phyloP scores from a whole-genome alignment of 768 basidiomycete species.

The Pisolithus orientalis region DNA sequence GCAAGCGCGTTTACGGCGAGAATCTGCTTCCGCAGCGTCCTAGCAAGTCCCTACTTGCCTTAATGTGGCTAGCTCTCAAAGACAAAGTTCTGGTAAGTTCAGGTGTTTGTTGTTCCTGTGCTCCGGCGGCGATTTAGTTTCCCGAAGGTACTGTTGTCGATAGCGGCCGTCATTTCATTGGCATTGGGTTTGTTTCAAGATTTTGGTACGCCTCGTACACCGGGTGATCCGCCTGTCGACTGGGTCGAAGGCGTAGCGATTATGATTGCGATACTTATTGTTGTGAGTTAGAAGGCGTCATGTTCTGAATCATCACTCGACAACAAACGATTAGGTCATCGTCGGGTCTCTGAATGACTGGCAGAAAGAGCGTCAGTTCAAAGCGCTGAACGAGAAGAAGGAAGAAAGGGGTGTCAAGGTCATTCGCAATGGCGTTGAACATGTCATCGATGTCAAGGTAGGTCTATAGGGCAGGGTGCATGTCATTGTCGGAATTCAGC shows the following conservation, averaged over 20 bases:
- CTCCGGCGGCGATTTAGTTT: conserved; percentile 1
- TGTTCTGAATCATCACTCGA: not conserved
- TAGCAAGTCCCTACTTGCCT: conserved; percentile 59
- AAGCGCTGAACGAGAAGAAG: conserved; percentile 86
- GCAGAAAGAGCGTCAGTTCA: conserved; percentile 98
- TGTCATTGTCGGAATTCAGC: conserved; percentile 6
- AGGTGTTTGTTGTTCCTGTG: not conserved
- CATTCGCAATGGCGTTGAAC: conserved; percentile 65
- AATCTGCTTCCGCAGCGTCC: conserved; percentile 70
- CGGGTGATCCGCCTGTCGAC: conserved; percentile 72
- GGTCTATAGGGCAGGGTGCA: not conserved
- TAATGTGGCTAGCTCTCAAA: conserved; percentile 85
- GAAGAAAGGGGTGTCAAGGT: conserved; percentile 89
- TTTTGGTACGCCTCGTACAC: conserved; percentile 63
- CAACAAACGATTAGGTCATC: conserved; percentile 45
- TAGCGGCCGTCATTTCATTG: conserved; percentile 89
- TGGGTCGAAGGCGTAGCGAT: conserved; percentile 96
- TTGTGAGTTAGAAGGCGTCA: conserved; percentile 40
- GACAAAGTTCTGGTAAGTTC: conserved; percentile 81
- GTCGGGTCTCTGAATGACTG: conserved; percentile 97
- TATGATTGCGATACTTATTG: conserved; percentile 68
- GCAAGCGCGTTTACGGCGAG: conserved; percentile 64
- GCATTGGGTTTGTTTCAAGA: conserved; percentile 94
- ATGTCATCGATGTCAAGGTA: conserved; percentile 77
- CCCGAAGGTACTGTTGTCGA: conserved; percentile 73